Conservation (phyloP, 805 yeast species). For the Metschnikowia vanudenii region DNA sequence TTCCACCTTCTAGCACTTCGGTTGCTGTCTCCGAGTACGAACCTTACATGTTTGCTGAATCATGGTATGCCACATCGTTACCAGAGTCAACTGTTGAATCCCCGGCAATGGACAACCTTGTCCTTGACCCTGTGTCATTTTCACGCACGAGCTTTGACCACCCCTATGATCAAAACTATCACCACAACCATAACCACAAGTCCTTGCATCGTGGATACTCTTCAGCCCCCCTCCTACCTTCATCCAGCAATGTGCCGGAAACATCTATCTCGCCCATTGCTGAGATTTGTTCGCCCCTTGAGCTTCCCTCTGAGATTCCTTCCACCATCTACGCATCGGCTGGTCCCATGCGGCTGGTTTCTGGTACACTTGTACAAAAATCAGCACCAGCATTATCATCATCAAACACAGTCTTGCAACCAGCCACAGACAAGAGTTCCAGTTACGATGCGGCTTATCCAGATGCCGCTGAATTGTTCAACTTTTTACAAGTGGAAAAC, state of each 20-base stretch:
- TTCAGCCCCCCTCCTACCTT: not conserved
- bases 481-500: conserved; percentile 3
- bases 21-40: no score
- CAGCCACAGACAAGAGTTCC: not conserved
- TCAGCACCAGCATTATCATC: no score
- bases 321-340: conserved; percentile 4
- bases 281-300: no score
- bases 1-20: not conserved
- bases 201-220: no score
- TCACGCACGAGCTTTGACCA: no score
- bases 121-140: not conserved
- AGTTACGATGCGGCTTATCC: not conserved
- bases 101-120: not conserved
- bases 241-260: not conserved
- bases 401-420: not conserved
- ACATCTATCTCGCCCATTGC: no score
- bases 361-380: no score
- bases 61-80: conserved; percentile 4
- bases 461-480: conserved; percentile 1
- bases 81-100: not conserved
- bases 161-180: no score
- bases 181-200: no score
- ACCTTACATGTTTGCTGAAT: conserved; percentile 2
- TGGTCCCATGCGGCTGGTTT: conserved; percentile 2
- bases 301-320: no score